Evolutionary conservation across 352 stramenopile genomes (phyloP), one percentile per base, ranked within the genome.

Genomic region (Pseudoperonospora humuli): DNA sequence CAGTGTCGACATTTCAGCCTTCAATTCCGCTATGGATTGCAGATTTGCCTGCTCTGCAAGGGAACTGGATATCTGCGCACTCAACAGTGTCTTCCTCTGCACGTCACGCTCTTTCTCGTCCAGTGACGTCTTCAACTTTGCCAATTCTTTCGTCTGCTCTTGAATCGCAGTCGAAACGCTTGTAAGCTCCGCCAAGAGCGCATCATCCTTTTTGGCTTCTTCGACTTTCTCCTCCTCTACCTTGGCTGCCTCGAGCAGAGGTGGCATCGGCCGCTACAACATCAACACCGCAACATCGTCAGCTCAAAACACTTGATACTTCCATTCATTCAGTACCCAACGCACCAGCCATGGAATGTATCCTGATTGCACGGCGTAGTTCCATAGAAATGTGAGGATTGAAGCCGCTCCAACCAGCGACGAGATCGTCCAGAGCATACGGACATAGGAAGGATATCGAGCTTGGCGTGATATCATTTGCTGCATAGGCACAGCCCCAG

Each of bases 361-460:
- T 7, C 70, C 74, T 7, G 64, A 79, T 28, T 86, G 64, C 28
- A 84, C 51, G n/a, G 73, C 67, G 34, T 75, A 86, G 45, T 84
- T 84, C 78, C 78, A 91, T 23, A 86, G 34, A 36, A 86, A 82
- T 3, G 67, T 68, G 3, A 91, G 50, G 18, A 88, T 70, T 39
- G 78, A 84, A 15, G 78, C 74, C 1, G 71, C 70, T 19, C 78
- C 75, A 0, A 87, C 65, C 9, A 88, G 59, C 27, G 76, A 85
- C 44, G 76, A 86, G 32, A 88, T 48, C 23, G 71, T 82, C 66
- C 70, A 80, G 27, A 88, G 45, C 40, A 88, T 56, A 28, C 67
- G 70, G 35, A 84, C 50, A 32, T 85, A 83, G 28, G 64, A 54
- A 23, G 76, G 74, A 55, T 83, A 79, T 21, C 43, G 43, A 14